Conservation (phyloP, 169 alveolate species). For the Perkinsus marinus region DNA sequence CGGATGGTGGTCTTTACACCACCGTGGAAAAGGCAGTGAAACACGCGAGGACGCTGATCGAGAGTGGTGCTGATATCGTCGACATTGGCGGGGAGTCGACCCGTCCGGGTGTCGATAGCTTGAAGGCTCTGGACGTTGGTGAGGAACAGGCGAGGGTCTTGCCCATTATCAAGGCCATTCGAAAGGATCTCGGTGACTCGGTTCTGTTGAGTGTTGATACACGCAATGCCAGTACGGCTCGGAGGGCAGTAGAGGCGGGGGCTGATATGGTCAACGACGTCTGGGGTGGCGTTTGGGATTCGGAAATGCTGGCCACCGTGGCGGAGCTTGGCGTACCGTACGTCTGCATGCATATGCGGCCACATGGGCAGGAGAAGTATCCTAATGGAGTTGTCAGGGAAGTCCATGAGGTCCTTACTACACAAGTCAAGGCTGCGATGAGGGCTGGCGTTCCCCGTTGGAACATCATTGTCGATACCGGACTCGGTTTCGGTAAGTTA, state of each 20-base stretch:
- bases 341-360: conserved; percentile 7
- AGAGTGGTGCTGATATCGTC: conserved; percentile 11
- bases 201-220: conserved; percentile 14
- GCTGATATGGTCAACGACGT: conserved; percentile 18
- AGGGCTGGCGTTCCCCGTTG: conserved; percentile 12
- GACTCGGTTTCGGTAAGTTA: conserved; percentile 16
- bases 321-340: not conserved
- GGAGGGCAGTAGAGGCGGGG: conserved; percentile 7
- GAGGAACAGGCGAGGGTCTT: conserved; percentile 5
- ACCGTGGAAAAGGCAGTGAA: conserved; percentile 8
- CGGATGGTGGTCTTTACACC: conserved; percentile 7
- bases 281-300: conserved; percentile 7
- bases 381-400: not conserved
- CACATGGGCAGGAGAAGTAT: not conserved
- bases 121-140: not conserved
- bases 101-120: not conserved
- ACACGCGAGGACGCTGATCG: not conserved
- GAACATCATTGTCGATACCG: conserved; percentile 11
- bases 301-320: not conserved
- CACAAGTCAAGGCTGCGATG: not conserved
- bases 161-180: conserved; percentile 4
- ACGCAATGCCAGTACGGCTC: conserved; percentile 5
- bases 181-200: not conserved
- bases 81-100: conserved; percentile 27
- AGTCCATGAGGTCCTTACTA: not conserved